A percentile compares a stretch with the other conserved stretches of the same genome.
Conservation (phyloP, 768 basidiomycete genomes). For the Tulasnella sp. region DNA sequence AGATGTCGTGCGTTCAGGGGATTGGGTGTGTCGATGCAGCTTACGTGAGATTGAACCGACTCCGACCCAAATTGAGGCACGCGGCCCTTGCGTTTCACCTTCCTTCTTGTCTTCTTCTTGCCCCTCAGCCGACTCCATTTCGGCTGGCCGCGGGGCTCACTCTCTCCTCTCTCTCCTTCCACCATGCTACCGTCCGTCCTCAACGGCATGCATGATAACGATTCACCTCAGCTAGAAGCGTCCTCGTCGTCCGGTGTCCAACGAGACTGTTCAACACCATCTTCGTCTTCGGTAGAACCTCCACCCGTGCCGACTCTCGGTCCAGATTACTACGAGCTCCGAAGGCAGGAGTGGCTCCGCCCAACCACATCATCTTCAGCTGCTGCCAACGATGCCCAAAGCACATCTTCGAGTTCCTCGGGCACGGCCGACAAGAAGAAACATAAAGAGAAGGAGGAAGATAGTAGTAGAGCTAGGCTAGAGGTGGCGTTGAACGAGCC, state of each 20-base stretch:
- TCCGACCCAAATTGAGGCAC: background rate
- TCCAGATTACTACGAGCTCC: conserved; percentile 12
- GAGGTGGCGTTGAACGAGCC: conserved; percentile 21
- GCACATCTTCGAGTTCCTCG: background rate
- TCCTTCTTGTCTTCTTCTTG: background rate
- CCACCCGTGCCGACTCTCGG: conserved; percentile 9
- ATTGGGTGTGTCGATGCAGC: background rate
- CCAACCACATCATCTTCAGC: background rate
- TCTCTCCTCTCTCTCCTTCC: background rate
- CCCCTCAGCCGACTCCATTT: background rate
- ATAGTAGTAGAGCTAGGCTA: conserved; percentile 10
- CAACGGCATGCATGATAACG: background rate
- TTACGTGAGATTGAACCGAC: background rate
- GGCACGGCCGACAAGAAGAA: background rate
- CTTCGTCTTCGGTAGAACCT: background rate
- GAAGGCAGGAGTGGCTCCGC: conserved; percentile 15
- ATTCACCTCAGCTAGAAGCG: background rate
- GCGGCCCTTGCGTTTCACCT: conserved; percentile 1
- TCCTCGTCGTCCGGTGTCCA: background rate
- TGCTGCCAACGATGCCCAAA: background rate
- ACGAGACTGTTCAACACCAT: background rate
- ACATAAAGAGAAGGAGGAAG: background rate
- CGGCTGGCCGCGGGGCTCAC: background rate
- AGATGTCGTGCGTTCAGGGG: background rate
- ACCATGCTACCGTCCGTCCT: background rate